These are phyloP conservation scores for Anthracocystis setariae DNA, from an alignment of 1,284 basidiomycete species.

Conservation along the genomic window DNA sequence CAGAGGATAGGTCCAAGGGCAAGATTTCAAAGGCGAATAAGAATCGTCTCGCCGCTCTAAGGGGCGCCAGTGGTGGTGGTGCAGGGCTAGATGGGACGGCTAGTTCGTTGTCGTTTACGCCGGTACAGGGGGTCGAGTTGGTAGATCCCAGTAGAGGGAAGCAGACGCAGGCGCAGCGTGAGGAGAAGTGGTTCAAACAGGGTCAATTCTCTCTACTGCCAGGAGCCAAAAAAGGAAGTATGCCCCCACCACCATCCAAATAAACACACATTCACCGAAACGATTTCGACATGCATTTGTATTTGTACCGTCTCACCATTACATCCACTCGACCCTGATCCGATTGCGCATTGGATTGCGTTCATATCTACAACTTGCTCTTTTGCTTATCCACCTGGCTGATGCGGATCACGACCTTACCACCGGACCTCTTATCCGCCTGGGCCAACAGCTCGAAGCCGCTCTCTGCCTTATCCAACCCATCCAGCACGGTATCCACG, in stretches of 20 bases:
- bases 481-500: conserved; percentile 78
- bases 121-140: conserved; percentile 79
- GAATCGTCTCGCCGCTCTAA: conserved; percentile 73
- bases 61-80: conserved; percentile 19
- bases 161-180: conserved; percentile 45
- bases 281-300: too few relatives aligned
- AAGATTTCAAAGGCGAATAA: conserved; percentile 97
- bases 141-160: conserved; percentile 67
- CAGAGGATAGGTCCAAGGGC: conserved; percentile 88
- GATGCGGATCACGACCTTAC: conserved; percentile 60
- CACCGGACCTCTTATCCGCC: conserved; percentile 60
- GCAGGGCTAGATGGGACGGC: conserved; percentile 75
- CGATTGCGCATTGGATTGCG: too few relatives aligned
- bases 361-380: conserved; percentile 37
- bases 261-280: too few relatives aligned
- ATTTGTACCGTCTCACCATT: conserved; percentile 13
- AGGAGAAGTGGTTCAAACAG: conserved; percentile 69
- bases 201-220: conserved; percentile 66
- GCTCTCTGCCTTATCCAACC: conserved; percentile 76
- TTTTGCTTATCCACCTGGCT: conserved; percentile 6
- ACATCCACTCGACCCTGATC: too few relatives aligned
- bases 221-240: conserved; percentile 24
- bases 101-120: conserved; percentile 91
- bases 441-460: conserved; percentile 73
- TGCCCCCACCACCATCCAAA: conserved; percentile 35